phyloP scores from a whole-genome alignment of 768 basidiomycete genomes.

The Fomitopsis serialis region DNA sequence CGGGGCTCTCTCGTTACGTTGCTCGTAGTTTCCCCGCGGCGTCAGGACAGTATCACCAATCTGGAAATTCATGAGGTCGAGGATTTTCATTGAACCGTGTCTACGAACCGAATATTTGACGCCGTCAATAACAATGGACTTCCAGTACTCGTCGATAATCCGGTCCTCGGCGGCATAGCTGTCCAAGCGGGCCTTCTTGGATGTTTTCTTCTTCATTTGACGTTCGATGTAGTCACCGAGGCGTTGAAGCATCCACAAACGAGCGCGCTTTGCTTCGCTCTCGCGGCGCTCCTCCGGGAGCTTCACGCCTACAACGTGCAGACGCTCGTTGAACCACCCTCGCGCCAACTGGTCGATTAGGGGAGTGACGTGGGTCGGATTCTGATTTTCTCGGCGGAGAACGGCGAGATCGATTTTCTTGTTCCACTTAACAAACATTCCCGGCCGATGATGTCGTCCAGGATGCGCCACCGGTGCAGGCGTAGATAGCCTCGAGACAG shows the following conservation, averaged over 20 bases:
- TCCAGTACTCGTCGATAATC: conserved; percentile 18
- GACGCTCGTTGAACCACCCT: conserved; percentile 47
- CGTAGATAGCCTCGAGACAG: no score
- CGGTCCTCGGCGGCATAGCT: not conserved
- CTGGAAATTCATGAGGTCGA: conserved; percentile 30
- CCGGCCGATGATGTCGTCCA: not conserved
- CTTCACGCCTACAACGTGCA: conserved; percentile 47
- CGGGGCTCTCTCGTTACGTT: conserved; percentile 27
- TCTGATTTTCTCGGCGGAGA: conserved; percentile 48
- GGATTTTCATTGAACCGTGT: not conserved
- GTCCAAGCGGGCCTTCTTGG: not conserved
- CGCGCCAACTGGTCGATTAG: conserved; percentile 46
- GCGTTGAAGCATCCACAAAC: not conserved
- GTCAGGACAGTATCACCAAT: conserved; percentile 59
- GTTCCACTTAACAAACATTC: not conserved
- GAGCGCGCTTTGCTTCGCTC: conserved; percentile 1
- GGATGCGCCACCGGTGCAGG: no score
- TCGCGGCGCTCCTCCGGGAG: not conserved
- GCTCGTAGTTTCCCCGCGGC: conserved; percentile 30
- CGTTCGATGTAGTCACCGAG: not conserved
- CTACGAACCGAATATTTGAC: conserved; percentile 29
- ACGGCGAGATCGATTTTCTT: conserved; percentile 52
- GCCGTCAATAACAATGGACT: conserved; percentile 37
- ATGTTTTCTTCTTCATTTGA: not conserved
- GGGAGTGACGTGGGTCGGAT: conserved; percentile 58